Base-by-base conservation (phyloP, 805 yeast genomes). In the Spencermartinsiella europaea region DNA sequence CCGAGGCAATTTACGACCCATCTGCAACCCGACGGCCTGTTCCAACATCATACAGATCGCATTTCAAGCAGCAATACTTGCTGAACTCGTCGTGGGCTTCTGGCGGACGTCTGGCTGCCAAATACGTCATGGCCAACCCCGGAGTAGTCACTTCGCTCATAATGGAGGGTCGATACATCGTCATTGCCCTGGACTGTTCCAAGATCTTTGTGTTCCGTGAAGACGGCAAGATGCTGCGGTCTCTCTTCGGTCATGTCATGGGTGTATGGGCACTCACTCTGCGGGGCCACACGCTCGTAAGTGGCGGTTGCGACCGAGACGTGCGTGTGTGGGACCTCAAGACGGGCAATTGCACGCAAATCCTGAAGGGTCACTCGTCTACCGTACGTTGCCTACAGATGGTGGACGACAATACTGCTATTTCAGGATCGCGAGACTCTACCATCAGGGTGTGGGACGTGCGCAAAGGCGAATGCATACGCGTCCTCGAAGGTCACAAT, bases 231-330 rank as follows among this genome's bases (percentile, higher is more conserved):
- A 58, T 69, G 42, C 56, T 90, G n/a, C 73, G 96, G 52, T 89
- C 97, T 0, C 95, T 91, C 61, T 88, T 87, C 67, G 99, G 99
- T 3, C 99, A 93, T 63, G 88, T 93, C 43, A 96, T 89, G 74
- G 99, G 98, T 35, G 96, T 93, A 12, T 91, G 98, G 97, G 90
- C 95, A 25, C 83, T 93, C 50, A 84, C 90, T 37, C 87, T 96
- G 1, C 88, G 83, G 67, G 96, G 95, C 37, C 80, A 89, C 60
- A 83, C 91, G 57, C 76, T 91, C 54, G 96, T 91, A 17, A 82
- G 95, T 31, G 98, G 98, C 33, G 88, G 95, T 16, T 96, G 98
- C 55, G 99, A 91, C 68, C 77, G 96, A 61, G 90, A 96, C 34
- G 95, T 91, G 19, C 78, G 97, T 62, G 89, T 91, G 54, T 91